Base-by-base conservation (phyloP, 176 grass and related monocot species). In the Aegilops umbellulata region DNA sequence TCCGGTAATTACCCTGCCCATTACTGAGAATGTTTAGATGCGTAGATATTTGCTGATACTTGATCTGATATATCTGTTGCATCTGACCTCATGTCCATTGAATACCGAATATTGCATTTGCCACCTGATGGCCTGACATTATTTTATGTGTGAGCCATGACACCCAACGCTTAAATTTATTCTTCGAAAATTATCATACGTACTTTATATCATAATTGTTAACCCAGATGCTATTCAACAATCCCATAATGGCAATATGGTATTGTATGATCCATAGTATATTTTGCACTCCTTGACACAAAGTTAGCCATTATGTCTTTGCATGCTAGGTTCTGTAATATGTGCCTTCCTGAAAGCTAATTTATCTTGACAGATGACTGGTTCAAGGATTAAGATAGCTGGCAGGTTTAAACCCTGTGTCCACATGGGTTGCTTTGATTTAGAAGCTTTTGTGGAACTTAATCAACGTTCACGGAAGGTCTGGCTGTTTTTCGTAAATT, bases 341-440 rank as follows among this genome's bases (percentile, higher is more conserved):
- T 26, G 36, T 70, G 30, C 32, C 69, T 80, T 80, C 17, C 60
- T 60, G 60, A 49, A 87, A 78, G 51, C 60, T 80, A 27, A 58
- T 86, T 76, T 87, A 75, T 89, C 22, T 76, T 86, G 68, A 53
- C 82, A 98, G 97, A 94, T 95, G 90, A 95, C 91, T 84, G 94
- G 88, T 62, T 94, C 88, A 78, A 90, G 97, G 66, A 98, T 98
- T 46, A 94, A 80, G 85, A 87, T 88, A 81, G 97, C 97, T 65
- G 97, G 93, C 55, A 92, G 96, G 79, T 98, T 98, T 85, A 95
- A 95, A 75, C 83, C 89, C 36, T 98, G 92, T 83, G 84, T 88
- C 78, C 97, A 98, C 82, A 91, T 98, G 92, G 88, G 94, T 68
- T 95, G 97, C 84, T 98, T 98, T 88, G 91, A 98, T 91, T 89